A percentile compares a stretch with the other conserved stretches of the same genome.
Conservation (phyloP, 2,329 filamentous ascomycete species). For the Colletotrichum sp. region DNA sequence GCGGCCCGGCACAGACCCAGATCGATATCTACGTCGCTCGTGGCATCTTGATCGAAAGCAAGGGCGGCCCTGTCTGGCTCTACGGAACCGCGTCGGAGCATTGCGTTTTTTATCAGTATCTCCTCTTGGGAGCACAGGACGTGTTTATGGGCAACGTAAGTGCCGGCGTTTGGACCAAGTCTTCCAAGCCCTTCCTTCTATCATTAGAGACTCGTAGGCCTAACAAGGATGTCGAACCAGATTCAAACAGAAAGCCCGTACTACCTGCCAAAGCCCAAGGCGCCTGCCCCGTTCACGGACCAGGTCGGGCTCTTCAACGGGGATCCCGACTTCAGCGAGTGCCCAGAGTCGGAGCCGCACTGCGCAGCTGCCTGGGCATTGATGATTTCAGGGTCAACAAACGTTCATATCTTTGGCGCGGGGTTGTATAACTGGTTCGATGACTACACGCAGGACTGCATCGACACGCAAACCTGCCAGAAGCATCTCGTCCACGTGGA, state of each 20-base stretch:
- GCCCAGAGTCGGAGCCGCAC: neutral
- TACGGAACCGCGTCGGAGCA: slow-evolving; percentile 27
- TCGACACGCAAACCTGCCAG: slow-evolving; percentile 28
- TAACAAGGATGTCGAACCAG: slow-evolving; percentile 29
- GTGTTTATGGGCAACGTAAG: slow-evolving; percentile 44
- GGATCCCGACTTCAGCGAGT: slow-evolving; percentile 16
- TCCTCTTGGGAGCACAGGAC: slow-evolving; percentile 48
- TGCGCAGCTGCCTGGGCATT: slow-evolving; percentile 29
- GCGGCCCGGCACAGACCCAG: slow-evolving; percentile 16
- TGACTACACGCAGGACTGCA: slow-evolving; percentile 28
- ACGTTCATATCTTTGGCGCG: slow-evolving; percentile 28
- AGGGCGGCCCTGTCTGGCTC: slow-evolving; percentile 26
- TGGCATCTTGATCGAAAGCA: slow-evolving; percentile 35
- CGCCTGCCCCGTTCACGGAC: slow-evolving; percentile 25
- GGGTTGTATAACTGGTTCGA: slow-evolving; percentile 33
- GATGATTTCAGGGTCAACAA: slow-evolving; percentile 22
- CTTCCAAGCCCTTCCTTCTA: neutral
- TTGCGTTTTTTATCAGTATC: slow-evolving; percentile 51
- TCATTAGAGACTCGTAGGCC: neutral
- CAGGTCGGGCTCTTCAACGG: slow-evolving; percentile 2
- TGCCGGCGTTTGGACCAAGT: slow-evolving; percentile 28
- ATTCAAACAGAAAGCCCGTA: slow-evolving; percentile 45
- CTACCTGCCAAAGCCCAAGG: slow-evolving; percentile 27
- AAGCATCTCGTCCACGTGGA: slow-evolving; percentile 20
- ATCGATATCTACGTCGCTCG: slow-evolving; percentile 39